Evolutionary conservation across 257 asterid species (phyloP), one percentile per base, ranked within the genome.

Genomic region (Penstemon eatonii): DNA sequence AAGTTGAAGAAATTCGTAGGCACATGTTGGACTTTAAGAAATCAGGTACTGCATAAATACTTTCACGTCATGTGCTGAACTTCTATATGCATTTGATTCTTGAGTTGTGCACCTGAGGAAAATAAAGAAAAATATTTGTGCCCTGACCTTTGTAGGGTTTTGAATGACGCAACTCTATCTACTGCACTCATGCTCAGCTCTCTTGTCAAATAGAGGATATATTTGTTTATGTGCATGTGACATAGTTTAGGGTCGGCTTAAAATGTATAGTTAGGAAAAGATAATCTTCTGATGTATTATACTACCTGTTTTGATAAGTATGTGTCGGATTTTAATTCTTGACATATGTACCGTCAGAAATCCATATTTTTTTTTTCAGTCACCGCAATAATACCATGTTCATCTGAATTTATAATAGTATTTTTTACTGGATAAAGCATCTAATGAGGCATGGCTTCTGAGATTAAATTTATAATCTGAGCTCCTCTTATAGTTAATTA

Each of bases 1-100:
- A 90, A 78, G 94, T 84, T 70, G 99, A 93, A 84, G 99, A 93
- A 79, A 90, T 93, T 69, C 84, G 87, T 69, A 87, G 99, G 84
- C 97, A 93, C 67, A 55, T 93, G n/a, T 62, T 85, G 75, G 92
- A 88, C 79, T 93, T 87, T 69, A 90, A 78, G 79, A 93, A 93
- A 86, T 93, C 99, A 85, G 99, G 99, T 87, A 69, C 10, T 1
- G 5, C 12, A 63, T 8, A 9, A 10, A 62, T 62, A 5, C 3
- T 18, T 15, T 13, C 12, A 19, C 10, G 3, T 56, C 39, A 4
- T 51, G 12, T 65, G 59, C 18, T 73, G 44, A 56, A 41, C 4
- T 57, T 25, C 11, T 65, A 39, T 19, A 52, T 56, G 66, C 46
- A 40, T 12, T 52, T 47, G 45, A 38, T 44, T 78, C 15, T 52